A percentile compares a stretch with the other conserved stretches of the same genome.
Conservation (phyloP, 176 grass and related monocot species). For the Phoenix dactylifera region DNA sequence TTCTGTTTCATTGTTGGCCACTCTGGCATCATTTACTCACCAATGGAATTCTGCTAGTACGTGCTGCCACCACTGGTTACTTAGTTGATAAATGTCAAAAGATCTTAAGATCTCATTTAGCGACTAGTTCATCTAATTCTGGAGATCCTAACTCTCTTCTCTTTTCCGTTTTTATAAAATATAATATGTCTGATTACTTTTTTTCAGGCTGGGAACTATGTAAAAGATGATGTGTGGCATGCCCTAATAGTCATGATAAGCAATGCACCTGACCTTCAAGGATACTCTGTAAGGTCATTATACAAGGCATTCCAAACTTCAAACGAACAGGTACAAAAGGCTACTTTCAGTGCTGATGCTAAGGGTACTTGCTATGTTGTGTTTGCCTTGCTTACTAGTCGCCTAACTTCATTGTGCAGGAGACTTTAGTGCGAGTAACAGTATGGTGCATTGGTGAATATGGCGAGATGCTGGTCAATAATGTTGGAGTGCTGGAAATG, state of each 20-base stretch:
- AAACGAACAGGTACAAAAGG: constrained; percentile 56
- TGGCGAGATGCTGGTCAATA: constrained; percentile 97
- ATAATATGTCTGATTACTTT: not conserved
- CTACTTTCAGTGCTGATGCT: constrained; percentile 20
- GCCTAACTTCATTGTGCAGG: constrained; percentile 46
- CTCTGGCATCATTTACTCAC: too few relatives aligned
- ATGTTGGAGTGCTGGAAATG: constrained; percentile 53
- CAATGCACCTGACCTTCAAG: constrained; percentile 93
- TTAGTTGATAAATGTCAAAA: too few relatives aligned
- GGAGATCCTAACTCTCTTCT: too few relatives aligned
- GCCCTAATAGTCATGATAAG: constrained; percentile 81
- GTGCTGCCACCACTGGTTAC: too few relatives aligned
- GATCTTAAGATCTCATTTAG: too few relatives aligned
- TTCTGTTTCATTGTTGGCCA: too few relatives aligned
- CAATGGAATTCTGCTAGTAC: too few relatives aligned
- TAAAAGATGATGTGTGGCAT: constrained; percentile 98
- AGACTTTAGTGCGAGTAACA: constrained; percentile 88
- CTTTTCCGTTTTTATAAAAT: not conserved
- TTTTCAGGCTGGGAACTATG: constrained; percentile 73
- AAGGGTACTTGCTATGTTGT: constrained; percentile 1
- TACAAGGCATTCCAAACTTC: constrained; percentile 65
- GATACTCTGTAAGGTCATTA: constrained; percentile 87
- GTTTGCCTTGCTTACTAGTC: constrained; percentile 20
- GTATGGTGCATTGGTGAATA: constrained; percentile 99
- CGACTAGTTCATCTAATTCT: too few relatives aligned